phyloP scores from a whole-genome alignment of 2,329 filamentous ascomycete species.

The Teratosphaeria nubilosa region DNA sequence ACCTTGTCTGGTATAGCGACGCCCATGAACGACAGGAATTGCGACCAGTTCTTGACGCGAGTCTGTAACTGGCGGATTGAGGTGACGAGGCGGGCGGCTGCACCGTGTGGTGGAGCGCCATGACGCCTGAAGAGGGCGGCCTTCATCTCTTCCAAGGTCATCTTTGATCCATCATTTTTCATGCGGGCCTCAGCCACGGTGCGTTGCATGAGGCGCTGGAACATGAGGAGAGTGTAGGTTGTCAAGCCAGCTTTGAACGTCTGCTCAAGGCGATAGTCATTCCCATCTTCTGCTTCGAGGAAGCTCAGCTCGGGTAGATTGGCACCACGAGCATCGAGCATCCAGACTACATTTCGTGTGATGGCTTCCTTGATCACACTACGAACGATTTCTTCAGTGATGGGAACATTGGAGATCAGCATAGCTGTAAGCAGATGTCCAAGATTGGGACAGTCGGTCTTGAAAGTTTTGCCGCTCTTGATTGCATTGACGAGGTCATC shows the following conservation, averaged over 20 bases:
- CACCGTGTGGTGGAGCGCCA: conserved; percentile 11
- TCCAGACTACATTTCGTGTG: conserved; percentile 18
- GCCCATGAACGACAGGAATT: conserved; percentile 11
- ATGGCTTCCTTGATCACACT: conserved; percentile 13
- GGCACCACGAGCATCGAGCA: conserved; percentile 10
- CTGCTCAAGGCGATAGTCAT: conserved; percentile 11
- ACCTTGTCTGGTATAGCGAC: conserved; percentile 2
- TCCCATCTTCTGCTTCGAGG: conserved; percentile 10
- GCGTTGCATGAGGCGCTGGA: conserved; percentile 13
- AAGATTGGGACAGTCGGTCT: conserved; percentile 10
- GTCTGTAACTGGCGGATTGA: conserved; percentile 11
- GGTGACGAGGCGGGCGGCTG: conserved; percentile 9
- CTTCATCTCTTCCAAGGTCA: conserved; percentile 7
- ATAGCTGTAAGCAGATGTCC: conserved; percentile 14
- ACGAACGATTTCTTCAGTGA: conserved; percentile 9
- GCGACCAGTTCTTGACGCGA: conserved; percentile 5
- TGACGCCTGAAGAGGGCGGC: conserved; percentile 13
- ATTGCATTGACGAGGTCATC: conserved; percentile 8
- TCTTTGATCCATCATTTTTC: background rate
- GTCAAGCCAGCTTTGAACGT: conserved; percentile 14
- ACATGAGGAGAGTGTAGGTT: conserved; percentile 14
- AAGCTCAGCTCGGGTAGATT: conserved; percentile 12
- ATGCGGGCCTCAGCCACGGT: conserved; percentile 5
- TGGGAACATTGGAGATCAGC: conserved; percentile 10
- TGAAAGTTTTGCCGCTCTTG: conserved; percentile 9